Evolutionary conservation across 768 basidiomycete genomes (phyloP), one percentile per base, ranked within the genome.

Genomic region (Pulveroboletus sp.): DNA sequence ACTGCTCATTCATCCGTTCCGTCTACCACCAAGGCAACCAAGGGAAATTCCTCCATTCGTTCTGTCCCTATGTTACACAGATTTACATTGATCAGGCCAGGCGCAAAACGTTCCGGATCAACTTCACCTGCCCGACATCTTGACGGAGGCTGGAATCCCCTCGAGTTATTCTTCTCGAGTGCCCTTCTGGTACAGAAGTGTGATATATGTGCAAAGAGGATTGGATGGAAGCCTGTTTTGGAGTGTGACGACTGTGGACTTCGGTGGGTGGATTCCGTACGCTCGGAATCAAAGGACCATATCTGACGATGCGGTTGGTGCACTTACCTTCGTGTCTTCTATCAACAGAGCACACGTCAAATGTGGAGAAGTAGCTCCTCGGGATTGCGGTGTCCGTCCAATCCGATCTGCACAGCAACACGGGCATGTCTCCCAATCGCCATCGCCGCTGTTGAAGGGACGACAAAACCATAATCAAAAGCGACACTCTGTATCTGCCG

Each of bases 161-260:
- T 91, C 26, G 87, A 90, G 46, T 68, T 90, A 51, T 77, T 92
- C 61, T 89, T 91, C 68, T 81, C 82, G 8, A 85, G 83, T 63
- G 86, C 79, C 15, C 68, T 87, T 40, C 65, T 89, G 21, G 80
- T 80, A 4, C 77, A 83, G 43, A 92, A 86, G 64, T 95, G 92
- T 59, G 89, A 89, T 66, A 69, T 92, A 15, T 95, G 92, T 60
- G 62, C 65, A 38, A 93, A 93, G 74, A 73, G 89, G 41, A 73
- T 95, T 35, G 91, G 91, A 11, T 85, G 87, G 84, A 93, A 91
- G 65, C 83, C 90, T 18, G 78, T 86, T 30, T 70, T 94, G 17
- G 82, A 88, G 60, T 95, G 92, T 63, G 92, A 94, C 66, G 92
- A 94, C 68, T 94, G 93, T 68, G 84, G 86, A 26, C 68, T 89